Evolutionary conservation across 768 basidiomycete species (phyloP).

Genomic region (Rhodosporidiobolus sp.): DNA sequence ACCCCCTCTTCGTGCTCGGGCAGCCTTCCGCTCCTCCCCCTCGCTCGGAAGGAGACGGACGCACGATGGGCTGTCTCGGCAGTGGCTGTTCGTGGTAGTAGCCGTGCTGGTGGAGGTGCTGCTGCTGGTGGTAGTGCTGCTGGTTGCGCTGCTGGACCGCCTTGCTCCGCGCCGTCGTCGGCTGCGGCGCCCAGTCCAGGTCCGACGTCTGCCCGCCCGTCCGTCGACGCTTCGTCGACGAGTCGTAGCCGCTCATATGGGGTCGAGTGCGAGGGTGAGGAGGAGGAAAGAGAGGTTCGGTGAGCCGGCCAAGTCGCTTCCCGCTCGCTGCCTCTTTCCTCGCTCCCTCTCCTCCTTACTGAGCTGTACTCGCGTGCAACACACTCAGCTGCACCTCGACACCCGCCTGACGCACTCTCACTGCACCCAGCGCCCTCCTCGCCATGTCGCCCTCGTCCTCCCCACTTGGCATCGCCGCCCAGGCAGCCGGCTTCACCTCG

Average conservation of each 20-base stretch:
- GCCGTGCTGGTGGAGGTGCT: background rate
- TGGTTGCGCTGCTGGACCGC: conserved; percentile 5
- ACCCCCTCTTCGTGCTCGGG: no score
- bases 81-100: background rate
- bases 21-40: no score
- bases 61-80: conserved; percentile 12
- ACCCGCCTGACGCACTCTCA: background rate
- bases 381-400: no score
- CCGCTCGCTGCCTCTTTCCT: background rate
- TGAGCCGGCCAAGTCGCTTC: background rate
- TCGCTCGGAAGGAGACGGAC: background rate
- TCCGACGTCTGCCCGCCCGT: conserved; percentile 1
- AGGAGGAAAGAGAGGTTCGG: background rate
- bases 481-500: background rate
- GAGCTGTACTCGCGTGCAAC: no score
- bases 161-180: conserved; percentile 20
- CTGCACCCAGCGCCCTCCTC: background rate
- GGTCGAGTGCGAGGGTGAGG: no score
- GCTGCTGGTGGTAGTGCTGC: background rate
- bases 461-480: background rate
- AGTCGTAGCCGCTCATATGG: conserved; percentile 17
- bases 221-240: conserved; percentile 1
- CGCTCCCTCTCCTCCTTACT: background rate
- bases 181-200: conserved; percentile 8
- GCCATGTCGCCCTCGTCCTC: background rate